These are phyloP conservation scores for Blastocystis sp. DNA, from an alignment of 352 stramenopile species.

Conservation along the genomic window DNA sequence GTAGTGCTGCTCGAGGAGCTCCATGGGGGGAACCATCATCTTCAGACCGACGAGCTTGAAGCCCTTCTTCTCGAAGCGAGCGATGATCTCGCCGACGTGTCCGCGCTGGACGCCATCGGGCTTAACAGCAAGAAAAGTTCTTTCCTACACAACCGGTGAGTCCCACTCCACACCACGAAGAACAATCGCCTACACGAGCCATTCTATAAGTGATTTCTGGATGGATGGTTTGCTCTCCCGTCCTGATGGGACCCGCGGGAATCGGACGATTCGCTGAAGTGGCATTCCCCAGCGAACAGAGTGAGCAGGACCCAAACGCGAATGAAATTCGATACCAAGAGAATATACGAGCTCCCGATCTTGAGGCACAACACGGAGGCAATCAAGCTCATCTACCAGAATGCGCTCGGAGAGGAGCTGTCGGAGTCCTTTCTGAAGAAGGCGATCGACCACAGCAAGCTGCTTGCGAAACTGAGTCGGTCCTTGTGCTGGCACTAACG, in stretches of 20 bases:
- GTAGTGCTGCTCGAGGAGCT: slow-evolving; percentile 87
- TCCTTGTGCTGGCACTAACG: not conserved
- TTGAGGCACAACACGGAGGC: slow-evolving; percentile 49
- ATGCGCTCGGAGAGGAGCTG: not conserved
- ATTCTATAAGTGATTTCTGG: not conserved
- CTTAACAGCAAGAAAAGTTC: slow-evolving; percentile 83
- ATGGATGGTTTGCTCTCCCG: not conserved
- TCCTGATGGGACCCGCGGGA: not conserved
- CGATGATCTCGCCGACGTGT: slow-evolving; percentile 92
- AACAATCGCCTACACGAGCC: slow-evolving; percentile 13
- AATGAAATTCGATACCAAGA: slow-evolving; percentile 48
- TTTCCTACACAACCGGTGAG: slow-evolving; percentile 79
- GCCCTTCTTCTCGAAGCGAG: slow-evolving; percentile 94
- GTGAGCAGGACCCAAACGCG: not conserved
- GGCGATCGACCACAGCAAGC: slow-evolving; percentile 16
- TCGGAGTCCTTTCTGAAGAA: slow-evolving; percentile 58
- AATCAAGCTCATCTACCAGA: slow-evolving; percentile 43
- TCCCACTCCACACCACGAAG: slow-evolving; percentile 77
- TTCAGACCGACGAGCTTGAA: slow-evolving; percentile 96
- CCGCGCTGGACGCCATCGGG: slow-evolving; percentile 93
- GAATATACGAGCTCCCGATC: slow-evolving; percentile 59
- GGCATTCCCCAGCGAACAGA: not conserved
- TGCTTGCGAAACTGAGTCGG: slow-evolving; percentile 45
- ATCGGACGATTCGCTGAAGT: not conserved
- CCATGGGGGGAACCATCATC: slow-evolving; percentile 81